phyloP scores from a whole-genome alignment of 1,284 basidiomycete species.

The Porodaedalea pini region DNA sequence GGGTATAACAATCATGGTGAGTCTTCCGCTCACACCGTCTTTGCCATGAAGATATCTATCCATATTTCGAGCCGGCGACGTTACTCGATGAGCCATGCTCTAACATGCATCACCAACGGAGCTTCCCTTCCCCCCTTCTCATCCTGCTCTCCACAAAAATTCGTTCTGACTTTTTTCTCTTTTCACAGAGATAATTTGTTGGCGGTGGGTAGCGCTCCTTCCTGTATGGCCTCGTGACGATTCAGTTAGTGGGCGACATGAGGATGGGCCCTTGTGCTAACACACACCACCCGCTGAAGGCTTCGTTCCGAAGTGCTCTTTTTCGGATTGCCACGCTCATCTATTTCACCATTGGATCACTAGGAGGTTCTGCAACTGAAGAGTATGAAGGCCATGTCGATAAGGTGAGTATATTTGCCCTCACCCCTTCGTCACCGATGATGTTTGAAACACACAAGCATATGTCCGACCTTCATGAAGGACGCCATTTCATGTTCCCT shows the following conservation, averaged over 20 bases:
- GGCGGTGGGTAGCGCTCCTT: background rate
- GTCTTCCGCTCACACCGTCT: background rate
- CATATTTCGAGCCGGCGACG: slow-evolving; percentile 24
- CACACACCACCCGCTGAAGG: slow-evolving; percentile 19
- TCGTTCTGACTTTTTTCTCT: slow-evolving; percentile 1
- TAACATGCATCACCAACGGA: slow-evolving; percentile 26
- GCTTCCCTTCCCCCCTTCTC: slow-evolving; percentile 9
- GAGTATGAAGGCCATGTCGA: background rate
- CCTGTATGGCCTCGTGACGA: background rate
- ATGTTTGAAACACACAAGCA: slow-evolving; percentile 25
- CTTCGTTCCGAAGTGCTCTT: background rate
- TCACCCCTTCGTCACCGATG: slow-evolving; percentile 1
- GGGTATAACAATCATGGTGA: background rate
- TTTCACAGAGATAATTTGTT: background rate
- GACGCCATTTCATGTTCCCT: slow-evolving; percentile 15
- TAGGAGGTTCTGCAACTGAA: background rate
- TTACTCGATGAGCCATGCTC: slow-evolving; percentile 23
- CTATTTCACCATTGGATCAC: background rate
- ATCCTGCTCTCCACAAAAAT: too few species aligned
- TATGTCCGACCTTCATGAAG: slow-evolving; percentile 26
- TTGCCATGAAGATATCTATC: slow-evolving; percentile 23
- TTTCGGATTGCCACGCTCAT: background rate
- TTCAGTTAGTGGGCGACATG: slow-evolving; percentile 14
- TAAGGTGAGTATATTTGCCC: background rate
- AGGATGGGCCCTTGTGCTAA: slow-evolving; percentile 14